Base-by-base conservation (phyloP, 345 rosid species). In the Brassica nigra region DNA sequence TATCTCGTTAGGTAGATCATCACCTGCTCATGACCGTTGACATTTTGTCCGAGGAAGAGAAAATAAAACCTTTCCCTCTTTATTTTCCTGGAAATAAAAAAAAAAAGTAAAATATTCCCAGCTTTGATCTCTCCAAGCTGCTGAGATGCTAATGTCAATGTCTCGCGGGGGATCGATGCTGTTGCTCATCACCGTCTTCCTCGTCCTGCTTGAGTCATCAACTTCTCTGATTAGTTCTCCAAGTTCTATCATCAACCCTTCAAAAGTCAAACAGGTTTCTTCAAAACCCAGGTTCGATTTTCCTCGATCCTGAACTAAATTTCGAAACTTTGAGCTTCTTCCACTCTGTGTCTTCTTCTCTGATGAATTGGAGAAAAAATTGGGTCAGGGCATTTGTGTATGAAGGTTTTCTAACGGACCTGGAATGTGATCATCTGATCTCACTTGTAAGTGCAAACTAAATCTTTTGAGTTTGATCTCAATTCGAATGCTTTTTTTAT, bases 381-480 rank as follows among this genome's bases (percentile, higher is more conserved):
- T 28, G 36, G 47, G 76, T 71, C 84, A 92, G 99, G 86, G 99
- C 99, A 8, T 95, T 86, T 80, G 97, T 95, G 63, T 95, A 92
- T 76, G 85, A 92, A 84, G 95, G 99, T 18, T 95, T 95, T 55
- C 88, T 92, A 62, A 90, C 99, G 11, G 97, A 90, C 78, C 79
- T 95, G 78, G 99, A 95, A 75, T 95, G 99, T 87, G 99, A 95
- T 81, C 97, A 95, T 84, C 73, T 95, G 85, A 87, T 95, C 83
- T 91, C 97, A 36, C 89, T 95, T 23, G 99, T 95, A 63, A 85
- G 91, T 86, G 10, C 2, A 5, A 11, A 4, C 73, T 76, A 73
- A 7, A 0, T n/a, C 2, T 29, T 52, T 31, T 65, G 36, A 31
- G 11, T 57, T 0, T 76, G 20, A 82, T 66, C 66, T 79, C 30